Base-by-base conservation (phyloP, 495 filamentous ascomycete genomes). In the Aspergillus sclerotioniger region DNA sequence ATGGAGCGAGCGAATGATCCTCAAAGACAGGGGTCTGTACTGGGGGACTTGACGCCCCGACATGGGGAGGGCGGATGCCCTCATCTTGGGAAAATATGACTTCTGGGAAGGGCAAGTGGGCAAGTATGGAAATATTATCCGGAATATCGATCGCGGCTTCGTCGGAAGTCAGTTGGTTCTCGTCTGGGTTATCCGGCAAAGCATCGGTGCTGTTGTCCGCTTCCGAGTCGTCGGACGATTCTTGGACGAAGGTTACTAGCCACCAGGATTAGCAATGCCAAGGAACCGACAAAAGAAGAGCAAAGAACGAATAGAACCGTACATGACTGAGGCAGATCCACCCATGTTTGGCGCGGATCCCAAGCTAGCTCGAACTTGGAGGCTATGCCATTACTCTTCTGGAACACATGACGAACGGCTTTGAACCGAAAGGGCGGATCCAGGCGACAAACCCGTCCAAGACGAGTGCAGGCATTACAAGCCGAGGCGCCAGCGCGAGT, bases 371-470 rank as follows among this genome's bases (percentile, higher is more conserved):
- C 70, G n/a, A 67, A 74, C n/a, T 63, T 65, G 12, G 68, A 63
- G 4, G 67, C 52, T 3, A 58, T 53, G 9, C 68, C 66, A 32
- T 69, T 60, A 29, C 57, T 62, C 19, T 72, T 73, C 43, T 74
- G 73, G 55, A 71, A 73, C 3, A 76, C 66, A 64, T 76, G 70
- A 31, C 64, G 65, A 8, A 74, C 73, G 7, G 67, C 53, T 43
- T 70, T 71, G 58, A 76, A 76, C 37, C 72, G 68, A 41, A 76
- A 76, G 8, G 63, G 71, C 6, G 73, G 69, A 50, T 74, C 71
- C 6, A 76, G 61, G 53, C 67, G 71, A 44, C 73, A 76, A 2
- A 44, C 56, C 13, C 70, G 68, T 17, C 63, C 67, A 13, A 74
- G 64, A 19, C 70, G 73, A 4, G 56, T 55, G 49, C 73, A 76